These are phyloP conservation scores for Aspergillus neotritici DNA, from an alignment of 2,329 filamentous ascomycete species.

Conservation along the genomic window DNA sequence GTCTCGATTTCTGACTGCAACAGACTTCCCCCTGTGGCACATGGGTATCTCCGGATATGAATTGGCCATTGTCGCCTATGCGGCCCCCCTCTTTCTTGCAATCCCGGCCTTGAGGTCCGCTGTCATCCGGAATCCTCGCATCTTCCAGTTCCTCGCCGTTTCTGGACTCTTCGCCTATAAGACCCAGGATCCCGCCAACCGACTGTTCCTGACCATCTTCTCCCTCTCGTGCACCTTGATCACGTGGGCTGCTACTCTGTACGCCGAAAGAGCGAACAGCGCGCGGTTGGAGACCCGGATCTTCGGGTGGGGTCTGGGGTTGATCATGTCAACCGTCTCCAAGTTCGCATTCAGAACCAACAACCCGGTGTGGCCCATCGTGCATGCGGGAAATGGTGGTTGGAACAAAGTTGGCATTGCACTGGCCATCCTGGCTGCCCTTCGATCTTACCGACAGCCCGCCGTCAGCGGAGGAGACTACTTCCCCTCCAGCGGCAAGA, in stretches of 20 bases:
- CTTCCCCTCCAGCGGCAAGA: slow-evolving; percentile 48
- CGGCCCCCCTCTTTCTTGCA: slow-evolving; percentile 73
- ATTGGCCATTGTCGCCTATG: slow-evolving; percentile 74
- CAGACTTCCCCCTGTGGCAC: slow-evolving; percentile 94
- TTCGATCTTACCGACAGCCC: slow-evolving; percentile 66
- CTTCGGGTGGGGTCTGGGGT: slow-evolving; percentile 71
- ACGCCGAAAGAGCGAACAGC: slow-evolving; percentile 68
- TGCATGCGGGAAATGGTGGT: slow-evolving; percentile 83
- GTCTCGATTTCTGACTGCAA: slow-evolving; percentile 13
- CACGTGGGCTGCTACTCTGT: slow-evolving; percentile 77
- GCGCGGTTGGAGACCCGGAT: slow-evolving; percentile 74
- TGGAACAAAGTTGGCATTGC: slow-evolving; percentile 80
- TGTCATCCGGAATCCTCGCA: slow-evolving; percentile 62
- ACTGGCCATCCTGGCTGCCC: slow-evolving; percentile 67
- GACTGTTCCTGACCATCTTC: slow-evolving; percentile 76
- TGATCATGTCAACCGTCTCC: slow-evolving; percentile 77
- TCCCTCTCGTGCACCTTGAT: slow-evolving; percentile 75
- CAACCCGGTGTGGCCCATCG: slow-evolving; percentile 93
- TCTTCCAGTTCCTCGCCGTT: slow-evolving; percentile 71
- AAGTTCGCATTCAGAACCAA: slow-evolving; percentile 94
- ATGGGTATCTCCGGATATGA: slow-evolving; percentile 99
- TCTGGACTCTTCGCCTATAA: slow-evolving; percentile 74
- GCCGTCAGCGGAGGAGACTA: slow-evolving; percentile 49
- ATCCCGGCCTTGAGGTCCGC: slow-evolving; percentile 64
- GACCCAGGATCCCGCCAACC: slow-evolving; percentile 63